Percentiles rank a stretch among this genome's conserved stretches.
Evolutionary conservation across 1,284 basidiomycete species (phyloP).

Genomic region (Apiotrichum montevideense): DNA sequence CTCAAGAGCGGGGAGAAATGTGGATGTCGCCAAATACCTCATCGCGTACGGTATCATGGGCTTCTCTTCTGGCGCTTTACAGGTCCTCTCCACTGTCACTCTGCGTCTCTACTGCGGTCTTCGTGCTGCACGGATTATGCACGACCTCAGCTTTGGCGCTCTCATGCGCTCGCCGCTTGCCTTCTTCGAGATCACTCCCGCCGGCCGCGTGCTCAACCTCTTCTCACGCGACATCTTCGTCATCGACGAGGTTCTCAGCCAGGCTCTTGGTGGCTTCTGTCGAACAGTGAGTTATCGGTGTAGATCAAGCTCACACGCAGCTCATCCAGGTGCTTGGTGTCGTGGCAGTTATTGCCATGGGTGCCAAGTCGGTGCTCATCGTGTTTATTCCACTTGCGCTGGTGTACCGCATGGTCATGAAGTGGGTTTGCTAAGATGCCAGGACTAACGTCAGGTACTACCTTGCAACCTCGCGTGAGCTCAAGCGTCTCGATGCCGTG

Average conservation of each 20-base stretch:
- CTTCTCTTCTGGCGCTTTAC: conserved; percentile 53
- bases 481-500: conserved; percentile 85
- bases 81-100: conserved; percentile 56
- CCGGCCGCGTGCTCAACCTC: conserved; percentile 56
- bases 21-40: conserved; percentile 43
- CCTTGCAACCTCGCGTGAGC: conserved; percentile 79
- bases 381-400: conserved; percentile 66
- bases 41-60: conserved; percentile 49
- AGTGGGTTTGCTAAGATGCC: conserved; percentile 49
- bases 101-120: conserved; percentile 76
- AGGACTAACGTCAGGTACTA: conserved; percentile 60
- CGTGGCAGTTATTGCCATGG: conserved; percentile 66
- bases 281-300: conserved; percentile 49
- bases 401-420: conserved; percentile 71
- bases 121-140: conserved; percentile 65
- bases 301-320: conserved; percentile 8
- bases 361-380: conserved; percentile 76
- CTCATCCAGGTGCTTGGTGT: conserved; percentile 60
- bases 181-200: conserved; percentile 82
- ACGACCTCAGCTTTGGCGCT: conserved; percentile 58
- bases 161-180: conserved; percentile 75
- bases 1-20: conserved; percentile 57
- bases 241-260: conserved; percentile 71
- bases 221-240: conserved; percentile 92
- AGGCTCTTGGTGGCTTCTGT: conserved; percentile 62